Base-by-base conservation (phyloP, 176 grass and related monocot species). In the Oryza rufipogon region DNA sequence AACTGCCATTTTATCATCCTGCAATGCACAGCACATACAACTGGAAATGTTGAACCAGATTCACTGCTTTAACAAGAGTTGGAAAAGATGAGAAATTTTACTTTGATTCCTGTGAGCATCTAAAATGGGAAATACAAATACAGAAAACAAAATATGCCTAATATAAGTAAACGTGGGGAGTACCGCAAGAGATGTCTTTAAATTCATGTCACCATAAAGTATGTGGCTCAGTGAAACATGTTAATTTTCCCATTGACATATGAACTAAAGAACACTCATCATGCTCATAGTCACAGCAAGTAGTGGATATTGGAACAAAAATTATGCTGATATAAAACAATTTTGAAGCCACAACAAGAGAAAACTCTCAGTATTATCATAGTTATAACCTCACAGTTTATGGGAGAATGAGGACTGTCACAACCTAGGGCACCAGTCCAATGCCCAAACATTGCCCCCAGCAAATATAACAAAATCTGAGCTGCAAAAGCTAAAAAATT, bases 381-480 rank as follows among this genome's bases (percentile, higher is more conserved):
- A 65, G 34, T 26, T 30, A 54, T 51, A 86, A 98, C 96, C 96
- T 98, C 96, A 54, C 87, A 93, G 74, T 87, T 95, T 85, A 83
- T 80, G 69, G 89, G 78, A 84, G 91, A 85, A 66, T 48, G 75
- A 83, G 48, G 54, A 75, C 92, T 90, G 88, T 88, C 52, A 32
- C 46, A 80, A 71, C 82, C 45, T 76, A 6, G 96, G 93, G 58
- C 96, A 95, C 96, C 96, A 98, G 49, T 98, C 96, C 81, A 98
- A 79, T 16, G 91, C 93, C 93, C 93, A 98, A 25, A 98, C 93
- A 87, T 91, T 90, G 32, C 96, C 96, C 1, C 96, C 96, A 71
- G 96, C 91, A 77, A 83, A 92, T 85, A 98, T 87, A 81, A 95
- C 56, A 28, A 90, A 95, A 75, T 98, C 91, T 68, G 68, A 90